A percentile compares a stretch with the other conserved stretches of the same genome.
phyloP scores from a whole-genome alignment of 768 basidiomycete genomes.

The Lactarius indigo region DNA sequence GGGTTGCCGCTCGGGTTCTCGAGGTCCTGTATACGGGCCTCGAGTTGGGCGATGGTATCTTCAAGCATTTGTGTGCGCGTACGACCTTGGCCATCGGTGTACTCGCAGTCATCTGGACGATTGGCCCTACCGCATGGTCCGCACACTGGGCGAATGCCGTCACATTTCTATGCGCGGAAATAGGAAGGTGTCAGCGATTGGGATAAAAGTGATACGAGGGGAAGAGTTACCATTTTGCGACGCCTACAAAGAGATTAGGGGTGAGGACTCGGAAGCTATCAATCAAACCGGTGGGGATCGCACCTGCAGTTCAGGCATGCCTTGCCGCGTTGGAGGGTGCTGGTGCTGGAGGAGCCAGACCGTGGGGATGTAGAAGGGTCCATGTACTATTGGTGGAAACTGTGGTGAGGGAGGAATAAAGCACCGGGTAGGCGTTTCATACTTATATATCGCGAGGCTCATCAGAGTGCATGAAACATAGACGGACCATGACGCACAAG shows the following conservation, averaged over 20 bases:
- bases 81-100: constrained; percentile 56
- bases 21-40: constrained; percentile 42
- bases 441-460: constrained; percentile 17
- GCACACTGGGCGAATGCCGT: constrained; percentile 60
- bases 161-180: constrained; percentile 52
- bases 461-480: constrained; percentile 1
- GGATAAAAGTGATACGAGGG: neutral
- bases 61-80: constrained; percentile 57
- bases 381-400: constrained; percentile 2
- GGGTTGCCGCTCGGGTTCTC: constrained; percentile 23
- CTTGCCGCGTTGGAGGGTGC: constrained; percentile 26
- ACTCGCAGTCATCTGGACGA: constrained; percentile 66
- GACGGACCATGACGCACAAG: neutral
- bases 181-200: neutral
- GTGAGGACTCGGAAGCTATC: neutral
- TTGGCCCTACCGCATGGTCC: constrained; percentile 56
- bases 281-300: neutral
- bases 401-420: neutral
- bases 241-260: constrained; percentile 8
- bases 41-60: constrained; percentile 53
- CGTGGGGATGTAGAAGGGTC: constrained; percentile 15
- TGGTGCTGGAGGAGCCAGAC: constrained; percentile 14
- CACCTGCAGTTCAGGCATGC: constrained; percentile 27
- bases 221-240: constrained; percentile 20
- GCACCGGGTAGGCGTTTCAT: neutral